Base-by-base conservation (phyloP, 768 basidiomycete species). In the Calocera cornea region DNA sequence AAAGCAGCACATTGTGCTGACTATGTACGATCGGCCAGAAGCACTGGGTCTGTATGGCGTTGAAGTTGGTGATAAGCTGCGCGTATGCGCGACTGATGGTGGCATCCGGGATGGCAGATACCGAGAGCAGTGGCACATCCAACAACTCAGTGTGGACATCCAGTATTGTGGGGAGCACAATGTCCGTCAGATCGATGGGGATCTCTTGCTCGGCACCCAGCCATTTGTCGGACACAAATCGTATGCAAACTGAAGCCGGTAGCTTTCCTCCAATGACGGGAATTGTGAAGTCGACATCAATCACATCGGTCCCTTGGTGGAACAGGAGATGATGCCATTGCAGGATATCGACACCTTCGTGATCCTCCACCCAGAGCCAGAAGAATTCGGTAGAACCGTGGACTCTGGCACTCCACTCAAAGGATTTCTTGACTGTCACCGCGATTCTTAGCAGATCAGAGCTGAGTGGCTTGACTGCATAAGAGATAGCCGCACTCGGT, bases 311-410 rank as follows among this genome's bases (percentile, higher is more conserved):
- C 19, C 82, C 80, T 69, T 85, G 83, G 49, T 88, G 87, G 69
- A 97, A 84, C 36, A 86, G 72, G 29, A 95, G 77, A 72, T 89
- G 86, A 0, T 86, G 79, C 65, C 89, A 81, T 73, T 95, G 94
- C 12, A 94, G 82, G 72, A 98, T 95, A 40, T 83, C 82, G n/a
- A 83, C 70, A n/a, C 86, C 88, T 36, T 88, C 83, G 40, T 87
- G 81, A 72, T 95, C 92, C 77, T 98, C 94, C 1, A 97, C 79
- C 97, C 97, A 98, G 34, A 99, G 76, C 87, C 92, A 97, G 77
- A 97, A 97, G 1, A 92, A 88, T 75, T 98, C 92, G 1, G 80
- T 79, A 12, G 78, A 79, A 0, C 88, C 89, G 72, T 97, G 94
- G 1, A 87, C 72, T 74, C 84, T 89, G 29, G 78, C 72, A 71